Base-by-base conservation (phyloP, 495 filamentous ascomycete genomes). In the Alectoria sarmentosa region DNA sequence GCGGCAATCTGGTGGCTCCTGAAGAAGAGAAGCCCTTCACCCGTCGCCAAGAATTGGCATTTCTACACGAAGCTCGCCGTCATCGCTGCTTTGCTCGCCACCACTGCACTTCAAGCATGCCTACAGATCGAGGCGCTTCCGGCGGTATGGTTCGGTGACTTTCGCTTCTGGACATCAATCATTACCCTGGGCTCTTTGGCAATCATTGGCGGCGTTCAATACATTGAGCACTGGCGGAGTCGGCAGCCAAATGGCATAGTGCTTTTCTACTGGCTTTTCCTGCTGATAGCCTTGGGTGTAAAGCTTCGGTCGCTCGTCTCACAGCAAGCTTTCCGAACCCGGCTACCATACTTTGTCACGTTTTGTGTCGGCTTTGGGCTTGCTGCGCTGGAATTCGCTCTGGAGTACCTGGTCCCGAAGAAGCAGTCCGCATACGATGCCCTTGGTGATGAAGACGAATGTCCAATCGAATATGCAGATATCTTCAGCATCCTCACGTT, bases 401-500 rank as follows among this genome's bases (percentile, higher is more conserved):
- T 98, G 58, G 95, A 99, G 78, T 96, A 94, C 80, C 77, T 97
- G 28, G 86, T 94, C 65, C 89, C 89, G n/a, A 96, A 96, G 79
- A 88, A 87, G 71, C 80, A 88, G 66, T 90, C 87, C 66, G 82
- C 82, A 14, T 99, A 98, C 74, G 86, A 91, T 71, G 88, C 85
- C 3, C 73, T 98, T 63, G 86, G 88, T n/a, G 90, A 94, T 62
- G 86, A 90, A 63, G 90, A 92, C 64, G 92, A 97, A 77, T 98
- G 94, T 69, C 95, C 95, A 0, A 86, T 88, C 41, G 92, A 98
- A 78, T 95, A 96, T 76, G 92, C 95, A 30, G 91, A 92, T 61
- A 81, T 98, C 55, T 98, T 98, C 76, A 96, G 93, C 14, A 84
- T 90, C 46, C 83, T 99, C 38, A 96, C 93, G 14, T 99, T 99